Evolutionary conservation across 192 early-diverging fungal species (phyloP).

Genomic region (Fimicolochytrium jonesii): DNA sequence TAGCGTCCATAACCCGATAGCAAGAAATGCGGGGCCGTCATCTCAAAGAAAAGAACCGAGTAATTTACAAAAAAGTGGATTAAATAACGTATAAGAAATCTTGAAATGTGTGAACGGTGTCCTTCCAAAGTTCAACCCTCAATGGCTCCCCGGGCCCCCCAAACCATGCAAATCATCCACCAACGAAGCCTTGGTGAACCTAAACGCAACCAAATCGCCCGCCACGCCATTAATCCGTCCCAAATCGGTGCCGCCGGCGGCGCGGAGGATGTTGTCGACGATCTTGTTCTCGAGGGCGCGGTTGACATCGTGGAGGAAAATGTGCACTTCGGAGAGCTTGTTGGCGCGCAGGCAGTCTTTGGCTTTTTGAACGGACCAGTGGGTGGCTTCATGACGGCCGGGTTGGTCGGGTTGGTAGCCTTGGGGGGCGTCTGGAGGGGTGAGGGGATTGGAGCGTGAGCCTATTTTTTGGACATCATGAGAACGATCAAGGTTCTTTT

Average conservation of each 20-base stretch:
- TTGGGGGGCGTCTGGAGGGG: constrained; percentile 8
- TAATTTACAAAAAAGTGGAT: too few species aligned
- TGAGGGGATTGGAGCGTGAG: neutral
- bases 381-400: neutral
- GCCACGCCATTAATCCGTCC: neutral
- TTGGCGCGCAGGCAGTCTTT: neutral
- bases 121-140: neutral
- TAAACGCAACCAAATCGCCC: neutral
- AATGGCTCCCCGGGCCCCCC: neutral
- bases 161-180: too few species aligned
- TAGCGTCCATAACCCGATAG: too few species aligned
- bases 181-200: neutral
- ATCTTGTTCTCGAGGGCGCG: neutral
- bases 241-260: neutral
- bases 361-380: constrained; percentile 1
- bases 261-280: neutral
- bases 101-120: too few species aligned
- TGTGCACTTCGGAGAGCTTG: neutral
- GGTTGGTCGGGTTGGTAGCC: neutral
- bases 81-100: too few species aligned
- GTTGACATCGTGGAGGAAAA: constrained; percentile 8
- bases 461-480: neutral
- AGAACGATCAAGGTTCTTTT: neutral
- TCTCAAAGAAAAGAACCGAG: too few species aligned
- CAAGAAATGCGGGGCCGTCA: too few species aligned